phyloP scores from a whole-genome alignment of 2,329 filamentous ascomycete genomes.

The Remersonia thermophila region DNA sequence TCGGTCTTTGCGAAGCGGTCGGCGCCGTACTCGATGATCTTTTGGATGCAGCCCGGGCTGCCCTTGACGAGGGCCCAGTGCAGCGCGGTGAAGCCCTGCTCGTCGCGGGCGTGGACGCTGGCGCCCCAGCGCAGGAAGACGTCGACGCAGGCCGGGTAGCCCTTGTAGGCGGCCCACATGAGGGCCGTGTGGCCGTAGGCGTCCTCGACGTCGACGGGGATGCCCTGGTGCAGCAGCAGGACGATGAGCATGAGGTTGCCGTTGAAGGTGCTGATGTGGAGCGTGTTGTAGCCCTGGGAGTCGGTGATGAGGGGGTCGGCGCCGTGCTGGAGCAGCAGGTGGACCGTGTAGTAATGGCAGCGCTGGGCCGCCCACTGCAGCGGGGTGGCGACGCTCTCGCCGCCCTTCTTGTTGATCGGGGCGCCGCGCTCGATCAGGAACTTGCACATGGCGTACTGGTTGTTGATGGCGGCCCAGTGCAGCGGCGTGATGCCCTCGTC shows the following conservation, averaged over 20 bases:
- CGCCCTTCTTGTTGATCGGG: slow-evolving; percentile 88
- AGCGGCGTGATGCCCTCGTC: slow-evolving; percentile 90
- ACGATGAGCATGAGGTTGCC: slow-evolving; percentile 86
- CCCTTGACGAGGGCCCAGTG: slow-evolving; percentile 97
- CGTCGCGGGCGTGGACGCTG: slow-evolving; percentile 79
- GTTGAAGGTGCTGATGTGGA: slow-evolving; percentile 94
- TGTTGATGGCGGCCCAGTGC: slow-evolving; percentile 99
- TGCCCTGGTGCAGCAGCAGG: slow-evolving; percentile 85
- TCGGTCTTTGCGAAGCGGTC: slow-evolving; percentile 84
- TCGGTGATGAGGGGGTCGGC: slow-evolving; percentile 89
- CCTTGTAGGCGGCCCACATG: slow-evolving; percentile 99
- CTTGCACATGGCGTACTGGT: slow-evolving; percentile 93
- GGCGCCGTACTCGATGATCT: slow-evolving; percentile 87
- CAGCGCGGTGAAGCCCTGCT: slow-evolving; percentile 85
- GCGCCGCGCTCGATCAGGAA: slow-evolving; percentile 77
- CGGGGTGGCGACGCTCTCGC: slow-evolving; percentile 85
- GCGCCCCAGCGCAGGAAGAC: slow-evolving; percentile 90
- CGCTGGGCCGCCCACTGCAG: slow-evolving; percentile 95
- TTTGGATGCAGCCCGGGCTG: slow-evolving; percentile 76
- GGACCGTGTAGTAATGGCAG: slow-evolving; percentile 92
- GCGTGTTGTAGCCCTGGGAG: slow-evolving; percentile 92
- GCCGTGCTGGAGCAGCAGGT: slow-evolving; percentile 80
- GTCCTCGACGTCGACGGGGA: slow-evolving; percentile 85
- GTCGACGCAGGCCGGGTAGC: slow-evolving; percentile 83
- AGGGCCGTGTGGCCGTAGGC: slow-evolving; percentile 82